These are phyloP conservation scores for Phyllosticta capitalensis DNA, from an alignment of 2,329 filamentous ascomycete species.

Conservation along the genomic window DNA sequence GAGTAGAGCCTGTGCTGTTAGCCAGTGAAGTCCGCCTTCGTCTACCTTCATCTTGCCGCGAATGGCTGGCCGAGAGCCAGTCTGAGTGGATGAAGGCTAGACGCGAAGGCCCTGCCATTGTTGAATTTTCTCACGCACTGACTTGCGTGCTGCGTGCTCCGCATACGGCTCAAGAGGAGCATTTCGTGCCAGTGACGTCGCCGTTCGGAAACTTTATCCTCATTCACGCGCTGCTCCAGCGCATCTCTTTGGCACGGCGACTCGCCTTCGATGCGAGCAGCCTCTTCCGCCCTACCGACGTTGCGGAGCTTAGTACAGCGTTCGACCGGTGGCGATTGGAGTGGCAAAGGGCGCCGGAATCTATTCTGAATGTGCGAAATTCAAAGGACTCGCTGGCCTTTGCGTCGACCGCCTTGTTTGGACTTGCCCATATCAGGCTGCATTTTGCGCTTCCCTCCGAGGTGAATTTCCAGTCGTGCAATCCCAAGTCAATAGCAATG, in stretches of 20 bases:
- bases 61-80: background rate
- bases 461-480: background rate
- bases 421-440: background rate
- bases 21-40: background rate
- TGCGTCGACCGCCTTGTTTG: background rate
- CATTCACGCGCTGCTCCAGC: background rate
- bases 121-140: background rate
- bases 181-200: background rate
- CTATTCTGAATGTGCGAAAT: background rate
- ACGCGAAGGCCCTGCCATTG: background rate
- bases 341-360: background rate
- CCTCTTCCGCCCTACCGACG: background rate
- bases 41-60: background rate
- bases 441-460: background rate
- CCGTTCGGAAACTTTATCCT: conserved; percentile 1
- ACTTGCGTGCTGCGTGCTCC: background rate
- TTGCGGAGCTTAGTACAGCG: background rate
- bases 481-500: background rate
- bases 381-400: background rate
- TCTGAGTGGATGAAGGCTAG: background rate
- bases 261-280: background rate
- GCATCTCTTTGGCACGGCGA: background rate
- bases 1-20: background rate
- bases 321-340: background rate
- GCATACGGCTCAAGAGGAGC: too few species aligned